These are phyloP conservation scores for Botrytis pseudocinerea DNA, from an alignment of 2,329 filamentous ascomycete genomes.

Conservation along the genomic window DNA sequence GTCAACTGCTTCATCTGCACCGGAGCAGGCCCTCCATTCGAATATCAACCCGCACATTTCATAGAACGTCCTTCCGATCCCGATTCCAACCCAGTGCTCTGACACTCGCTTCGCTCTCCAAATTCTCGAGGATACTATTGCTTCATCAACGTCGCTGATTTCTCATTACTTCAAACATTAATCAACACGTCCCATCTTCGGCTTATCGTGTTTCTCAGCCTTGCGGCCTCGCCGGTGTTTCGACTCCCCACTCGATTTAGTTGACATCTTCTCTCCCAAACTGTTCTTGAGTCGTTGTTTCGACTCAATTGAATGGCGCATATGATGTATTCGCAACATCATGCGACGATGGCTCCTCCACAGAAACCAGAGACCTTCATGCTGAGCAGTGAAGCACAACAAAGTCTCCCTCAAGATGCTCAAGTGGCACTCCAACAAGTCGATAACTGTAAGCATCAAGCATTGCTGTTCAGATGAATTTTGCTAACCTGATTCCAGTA, in stretches of 20 bases:
- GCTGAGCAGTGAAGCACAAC: constrained; percentile 94
- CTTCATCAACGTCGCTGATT: constrained; percentile 38
- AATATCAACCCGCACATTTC: constrained; percentile 22
- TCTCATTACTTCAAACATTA: constrained; percentile 23
- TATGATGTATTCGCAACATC: constrained; percentile 73
- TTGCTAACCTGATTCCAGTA: constrained; percentile 55
- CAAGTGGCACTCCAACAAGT: constrained; percentile 98
- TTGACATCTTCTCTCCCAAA: constrained; percentile 29
- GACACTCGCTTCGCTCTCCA: constrained; percentile 37
- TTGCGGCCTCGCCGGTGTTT: constrained; percentile 35
- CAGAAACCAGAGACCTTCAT: constrained; percentile 99
- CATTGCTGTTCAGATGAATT: constrained; percentile 14
- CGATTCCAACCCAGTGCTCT: constrained; percentile 8
- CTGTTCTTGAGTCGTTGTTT: constrained; percentile 32
- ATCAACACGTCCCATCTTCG: constrained; percentile 25
- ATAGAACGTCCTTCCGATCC: constrained; percentile 29
- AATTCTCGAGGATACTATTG: constrained; percentile 32
- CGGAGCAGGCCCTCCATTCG: constrained; percentile 40
- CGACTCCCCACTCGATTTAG: constrained; percentile 32
- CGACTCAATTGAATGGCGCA: constrained; percentile 42
- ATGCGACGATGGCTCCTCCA: constrained; percentile 82
- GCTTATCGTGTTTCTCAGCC: constrained; percentile 30
- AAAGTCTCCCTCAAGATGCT: constrained; percentile 92
- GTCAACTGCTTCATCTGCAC: constrained; percentile 41
- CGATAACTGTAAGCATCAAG: constrained; percentile 76